These are phyloP conservation scores for Lobosporangium transversale DNA, from an alignment of 192 early-diverging fungal genomes.

Conservation along the genomic window DNA sequence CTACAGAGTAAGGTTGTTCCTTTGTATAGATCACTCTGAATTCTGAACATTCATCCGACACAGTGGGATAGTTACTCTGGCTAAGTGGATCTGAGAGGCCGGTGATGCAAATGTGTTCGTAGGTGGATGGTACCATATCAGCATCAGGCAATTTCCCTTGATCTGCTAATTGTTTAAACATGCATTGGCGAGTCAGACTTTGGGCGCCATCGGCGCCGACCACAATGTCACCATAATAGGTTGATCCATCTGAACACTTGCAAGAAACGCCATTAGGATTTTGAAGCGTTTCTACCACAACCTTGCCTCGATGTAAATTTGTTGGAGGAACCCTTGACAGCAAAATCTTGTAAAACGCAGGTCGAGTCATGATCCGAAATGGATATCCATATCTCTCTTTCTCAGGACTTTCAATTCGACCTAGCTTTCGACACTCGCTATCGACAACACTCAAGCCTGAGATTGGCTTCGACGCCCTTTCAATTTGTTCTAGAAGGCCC, in stretches of 20 bases:
- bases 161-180: slow-evolving; percentile 20
- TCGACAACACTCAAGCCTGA: slow-evolving; percentile 17
- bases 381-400: slow-evolving; percentile 27
- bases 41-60: not conserved
- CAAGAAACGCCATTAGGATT: slow-evolving; percentile 32
- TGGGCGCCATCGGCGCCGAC: slow-evolving; percentile 37
- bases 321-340: slow-evolving; percentile 6
- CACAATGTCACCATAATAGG: slow-evolving; percentile 41
- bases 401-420: slow-evolving; percentile 11
- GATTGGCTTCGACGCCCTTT: slow-evolving; percentile 12
- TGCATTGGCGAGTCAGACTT: slow-evolving; percentile 25
- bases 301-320: slow-evolving; percentile 16
- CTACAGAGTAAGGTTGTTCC: slow-evolving; percentile 10
- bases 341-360: slow-evolving; percentile 18
- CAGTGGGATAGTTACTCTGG: slow-evolving; percentile 1
- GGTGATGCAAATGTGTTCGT: slow-evolving; percentile 4
- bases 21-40: slow-evolving; percentile 22
- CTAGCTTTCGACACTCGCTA: slow-evolving; percentile 6
- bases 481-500: slow-evolving; percentile 28
- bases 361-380: slow-evolving; percentile 12
- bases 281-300: slow-evolving; percentile 24
- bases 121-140: slow-evolving; percentile 15
- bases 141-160: slow-evolving; percentile 24
- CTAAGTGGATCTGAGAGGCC: slow-evolving; percentile 15
- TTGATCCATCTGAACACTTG: slow-evolving; percentile 31